Conservation (phyloP, 2,329 filamentous ascomycete genomes). For the Talaromyces pinophilus region DNA sequence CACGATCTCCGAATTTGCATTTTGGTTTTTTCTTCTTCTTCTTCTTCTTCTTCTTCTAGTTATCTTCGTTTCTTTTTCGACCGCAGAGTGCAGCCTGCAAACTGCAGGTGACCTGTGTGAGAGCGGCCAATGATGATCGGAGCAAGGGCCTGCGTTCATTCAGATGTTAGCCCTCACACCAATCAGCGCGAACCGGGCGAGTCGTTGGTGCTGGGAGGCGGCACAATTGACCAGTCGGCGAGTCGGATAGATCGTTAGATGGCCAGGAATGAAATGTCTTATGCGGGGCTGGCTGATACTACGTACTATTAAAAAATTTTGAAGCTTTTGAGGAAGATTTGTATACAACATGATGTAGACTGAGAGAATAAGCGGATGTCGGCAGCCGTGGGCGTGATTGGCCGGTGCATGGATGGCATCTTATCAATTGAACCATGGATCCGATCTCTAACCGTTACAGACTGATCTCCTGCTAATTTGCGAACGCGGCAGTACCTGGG, state of each 20-base stretch:
- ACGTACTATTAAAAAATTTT: not conserved
- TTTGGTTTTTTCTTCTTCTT: not conserved
- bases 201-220: slow-evolving; percentile 9
- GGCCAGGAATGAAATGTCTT: not conserved
- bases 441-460: slow-evolving; percentile 3
- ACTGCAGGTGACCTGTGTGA: slow-evolving; percentile 14
- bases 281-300: slow-evolving; percentile 12
- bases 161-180: not conserved
- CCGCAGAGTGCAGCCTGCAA: slow-evolving; percentile 3
- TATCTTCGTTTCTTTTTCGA: not conserved
- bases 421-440: not conserved
- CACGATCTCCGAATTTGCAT: not conserved
- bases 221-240: slow-evolving; percentile 18
- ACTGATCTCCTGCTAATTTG: not conserved
- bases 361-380: not conserved
- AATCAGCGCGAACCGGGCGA: not conserved
- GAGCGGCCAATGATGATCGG: slow-evolving; percentile 9
- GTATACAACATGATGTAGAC: not conserved
- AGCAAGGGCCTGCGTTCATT: slow-evolving; percentile 7
- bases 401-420: not conserved
- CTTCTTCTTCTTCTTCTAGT: not conserved
- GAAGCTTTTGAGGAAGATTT: not conserved
- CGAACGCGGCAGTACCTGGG: too few relatives aligned
- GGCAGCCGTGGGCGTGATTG: not conserved
- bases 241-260: not conserved